Percentiles rank a stretch among this genome's conserved stretches.
Evolutionary conservation across 2,329 filamentous ascomycete genomes (phyloP).

Genomic region (Botryotinia convoluta): DNA sequence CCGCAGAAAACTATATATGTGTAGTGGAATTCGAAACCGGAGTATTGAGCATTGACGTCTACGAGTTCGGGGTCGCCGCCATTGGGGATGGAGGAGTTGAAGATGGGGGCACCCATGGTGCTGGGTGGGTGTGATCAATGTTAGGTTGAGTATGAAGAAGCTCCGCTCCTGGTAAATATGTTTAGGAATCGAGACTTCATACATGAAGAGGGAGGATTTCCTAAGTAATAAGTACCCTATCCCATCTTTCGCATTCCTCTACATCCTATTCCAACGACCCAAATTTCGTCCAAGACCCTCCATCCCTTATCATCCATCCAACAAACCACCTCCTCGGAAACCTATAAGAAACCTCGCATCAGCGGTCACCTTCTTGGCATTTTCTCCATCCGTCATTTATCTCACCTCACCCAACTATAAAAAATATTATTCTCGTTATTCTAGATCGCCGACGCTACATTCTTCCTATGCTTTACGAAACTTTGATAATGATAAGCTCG

Average conservation of each 20-base stretch:
- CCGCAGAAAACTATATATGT: conserved; percentile 57
- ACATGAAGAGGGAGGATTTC: background rate
- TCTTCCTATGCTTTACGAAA: background rate
- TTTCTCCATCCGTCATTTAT: background rate
- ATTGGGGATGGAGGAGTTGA: conserved; percentile 42
- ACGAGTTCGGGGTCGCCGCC: conserved; percentile 53
- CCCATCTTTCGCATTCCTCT: background rate
- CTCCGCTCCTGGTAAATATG: background rate
- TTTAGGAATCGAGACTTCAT: background rate
- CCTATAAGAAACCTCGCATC: background rate
- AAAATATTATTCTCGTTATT: background rate
- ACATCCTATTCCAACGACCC: background rate
- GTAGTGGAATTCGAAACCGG: conserved; percentile 59
- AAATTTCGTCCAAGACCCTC: background rate
- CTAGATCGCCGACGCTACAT: background rate
- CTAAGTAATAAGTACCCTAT: background rate
- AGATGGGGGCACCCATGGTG: conserved; percentile 23
- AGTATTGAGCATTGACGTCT: conserved; percentile 54
- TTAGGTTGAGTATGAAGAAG: background rate
- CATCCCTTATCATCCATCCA: background rate
- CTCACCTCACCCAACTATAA: background rate
- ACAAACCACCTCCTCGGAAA: background rate
- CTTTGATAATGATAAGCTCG: background rate
- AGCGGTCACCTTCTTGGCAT: background rate
- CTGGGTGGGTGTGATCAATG: background rate